Percentiles rank a stretch among this genome's conserved stretches.
phyloP scores from a whole-genome alignment of 1,284 basidiomycete species.

The Athelia sp. region DNA sequence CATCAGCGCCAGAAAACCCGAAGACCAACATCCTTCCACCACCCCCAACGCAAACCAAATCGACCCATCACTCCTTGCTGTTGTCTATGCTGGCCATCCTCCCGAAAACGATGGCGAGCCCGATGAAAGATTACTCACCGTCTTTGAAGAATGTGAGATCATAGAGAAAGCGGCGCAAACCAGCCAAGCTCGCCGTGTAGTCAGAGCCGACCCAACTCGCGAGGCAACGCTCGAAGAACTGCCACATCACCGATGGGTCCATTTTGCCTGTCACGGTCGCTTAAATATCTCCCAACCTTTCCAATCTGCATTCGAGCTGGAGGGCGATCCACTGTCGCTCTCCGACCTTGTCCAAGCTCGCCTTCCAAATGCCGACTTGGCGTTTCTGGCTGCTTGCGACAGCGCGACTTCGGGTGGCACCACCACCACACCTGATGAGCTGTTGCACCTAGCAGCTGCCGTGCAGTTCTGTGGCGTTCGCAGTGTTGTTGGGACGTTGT shows the following conservation, averaged over 20 bases:
- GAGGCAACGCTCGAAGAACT: conserved; percentile 11
- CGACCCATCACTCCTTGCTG: conserved; percentile 11
- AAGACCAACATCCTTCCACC: not conserved
- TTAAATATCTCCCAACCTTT: conserved; percentile 15
- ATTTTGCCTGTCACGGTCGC: conserved; percentile 18
- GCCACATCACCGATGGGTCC: conserved; percentile 19
- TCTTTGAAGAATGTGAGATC: conserved; percentile 6
- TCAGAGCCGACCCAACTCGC: conserved; percentile 12
- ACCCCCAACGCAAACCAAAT: too few species aligned
- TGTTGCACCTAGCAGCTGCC: conserved; percentile 28
- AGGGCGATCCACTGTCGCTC: conserved; percentile 18
- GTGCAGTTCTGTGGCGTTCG: conserved; percentile 28
- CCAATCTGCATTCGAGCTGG: conserved; percentile 18
- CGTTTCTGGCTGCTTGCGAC: conserved; percentile 29
- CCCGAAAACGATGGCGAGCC: too few species aligned
- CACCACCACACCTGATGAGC: conserved; percentile 22
- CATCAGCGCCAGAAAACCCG: conserved; percentile 11
- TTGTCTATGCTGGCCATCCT: conserved; percentile 14
- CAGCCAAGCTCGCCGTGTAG: conserved; percentile 8
- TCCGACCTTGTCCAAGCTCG: conserved; percentile 18
- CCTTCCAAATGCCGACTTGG: conserved; percentile 24
- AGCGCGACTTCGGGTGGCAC: conserved; percentile 15
- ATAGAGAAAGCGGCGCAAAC: conserved; percentile 3
- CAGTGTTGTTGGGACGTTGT: conserved; percentile 34
- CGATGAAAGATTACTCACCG: conserved; percentile 4